A percentile compares a stretch with the other conserved stretches of the same genome.
Evolutionary conservation across 805 yeast species (phyloP).

Genomic region (Blastobotrys mokoenaii): DNA sequence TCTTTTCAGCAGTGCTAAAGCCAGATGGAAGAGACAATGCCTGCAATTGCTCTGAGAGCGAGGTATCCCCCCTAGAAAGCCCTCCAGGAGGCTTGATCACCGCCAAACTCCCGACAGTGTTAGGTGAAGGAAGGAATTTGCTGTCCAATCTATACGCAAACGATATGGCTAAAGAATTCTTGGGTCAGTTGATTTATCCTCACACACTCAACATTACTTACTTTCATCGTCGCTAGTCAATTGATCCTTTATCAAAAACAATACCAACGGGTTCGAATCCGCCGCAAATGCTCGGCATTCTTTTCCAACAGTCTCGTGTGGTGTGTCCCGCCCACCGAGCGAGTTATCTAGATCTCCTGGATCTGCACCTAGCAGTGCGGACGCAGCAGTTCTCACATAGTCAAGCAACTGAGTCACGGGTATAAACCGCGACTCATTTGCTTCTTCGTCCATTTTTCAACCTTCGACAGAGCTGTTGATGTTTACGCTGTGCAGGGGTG

Average conservation of each 20-base stretch:
- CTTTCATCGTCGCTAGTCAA: conserved; percentile 6
- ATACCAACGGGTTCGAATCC: conserved; percentile 18
- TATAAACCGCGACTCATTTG: background rate
- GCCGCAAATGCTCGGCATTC: conserved; percentile 15
- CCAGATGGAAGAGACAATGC: conserved; percentile 30
- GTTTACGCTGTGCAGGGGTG: no score
- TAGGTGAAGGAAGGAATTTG: conserved; percentile 5
- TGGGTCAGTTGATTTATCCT: background rate
- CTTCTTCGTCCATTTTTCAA: background rate
- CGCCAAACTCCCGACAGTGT: conserved; percentile 17
- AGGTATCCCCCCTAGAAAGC: conserved; percentile 7
- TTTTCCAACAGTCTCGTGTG: background rate
- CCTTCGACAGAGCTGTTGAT: no score
- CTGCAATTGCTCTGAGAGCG: conserved; percentile 27
- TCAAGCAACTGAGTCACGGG: conserved; percentile 3
- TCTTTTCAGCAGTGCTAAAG: conserved; percentile 1
- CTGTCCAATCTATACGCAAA: conserved; percentile 10
- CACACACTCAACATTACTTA: conserved; percentile 1
- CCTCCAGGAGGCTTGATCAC: conserved; percentile 18
- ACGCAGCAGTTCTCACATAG: conserved; percentile 12
- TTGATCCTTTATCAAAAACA: conserved; percentile 20
- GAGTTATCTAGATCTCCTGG: conserved; percentile 16
- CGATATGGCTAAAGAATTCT: background rate
- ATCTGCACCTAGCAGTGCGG: conserved; percentile 17
- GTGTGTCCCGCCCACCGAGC: conserved; percentile 10